These are phyloP conservation scores for Actinomortierella wolfii DNA, from an alignment of 371 early-diverging fungal genomes.

Conservation along the genomic window DNA sequence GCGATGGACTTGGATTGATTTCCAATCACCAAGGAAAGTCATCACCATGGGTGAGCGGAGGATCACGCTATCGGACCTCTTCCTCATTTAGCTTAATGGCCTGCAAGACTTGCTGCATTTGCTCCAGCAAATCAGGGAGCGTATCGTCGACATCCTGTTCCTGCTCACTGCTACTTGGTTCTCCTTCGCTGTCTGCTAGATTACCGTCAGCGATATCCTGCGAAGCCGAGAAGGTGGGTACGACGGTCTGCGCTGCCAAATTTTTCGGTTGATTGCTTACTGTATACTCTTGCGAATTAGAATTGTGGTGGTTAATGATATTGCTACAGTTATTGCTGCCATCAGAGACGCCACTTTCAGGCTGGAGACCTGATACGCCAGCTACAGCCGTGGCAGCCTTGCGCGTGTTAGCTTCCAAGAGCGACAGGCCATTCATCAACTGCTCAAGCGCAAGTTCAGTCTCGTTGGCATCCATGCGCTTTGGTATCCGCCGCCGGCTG, in stretches of 20 bases:
- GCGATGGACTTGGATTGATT: too few relatives aligned
- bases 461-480: slow-evolving; percentile 36
- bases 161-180: slow-evolving; percentile 5
- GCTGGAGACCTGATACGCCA: too few relatives aligned
- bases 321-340: slow-evolving; percentile 5
- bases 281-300: neutral
- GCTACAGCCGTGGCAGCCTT: too few relatives aligned
- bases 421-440: slow-evolving; percentile 36
- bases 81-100: slow-evolving; percentile 42
- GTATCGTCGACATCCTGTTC: slow-evolving; percentile 36
- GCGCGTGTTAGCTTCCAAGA: slow-evolving; percentile 22
- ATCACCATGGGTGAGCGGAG: too few relatives aligned
- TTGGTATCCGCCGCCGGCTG: neutral
- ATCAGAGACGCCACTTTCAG: too few relatives aligned
- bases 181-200: slow-evolving; percentile 35
- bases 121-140: slow-evolving; percentile 36
- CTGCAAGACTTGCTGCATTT: slow-evolving; percentile 34
- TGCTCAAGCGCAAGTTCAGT: slow-evolving; percentile 34
- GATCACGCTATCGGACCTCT: too few relatives aligned
- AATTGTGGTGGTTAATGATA: neutral
- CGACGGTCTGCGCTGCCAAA: neutral
- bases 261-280: neutral
- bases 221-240: too few relatives aligned
- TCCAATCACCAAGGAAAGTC: too few relatives aligned
- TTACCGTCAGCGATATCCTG: slow-evolving; percentile 34